Evolutionary conservation across 805 yeast species (phyloP).

Genomic region (Diddensiella transvaalensis): DNA sequence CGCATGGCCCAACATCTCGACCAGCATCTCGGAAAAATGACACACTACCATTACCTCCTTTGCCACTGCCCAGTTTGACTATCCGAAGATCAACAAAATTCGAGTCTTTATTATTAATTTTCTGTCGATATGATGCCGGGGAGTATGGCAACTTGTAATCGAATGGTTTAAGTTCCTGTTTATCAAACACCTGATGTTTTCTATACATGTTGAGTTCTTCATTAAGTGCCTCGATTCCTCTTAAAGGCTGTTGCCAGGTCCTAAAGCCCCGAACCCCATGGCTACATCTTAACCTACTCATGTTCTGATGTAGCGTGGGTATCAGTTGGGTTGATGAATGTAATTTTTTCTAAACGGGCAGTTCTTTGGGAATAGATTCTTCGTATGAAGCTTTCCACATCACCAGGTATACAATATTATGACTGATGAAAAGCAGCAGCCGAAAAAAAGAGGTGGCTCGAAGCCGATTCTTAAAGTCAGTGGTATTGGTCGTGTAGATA

Average conservation of each 20-base stretch:
- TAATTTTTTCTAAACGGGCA: too few species aligned
- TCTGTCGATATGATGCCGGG: constrained; percentile 17
- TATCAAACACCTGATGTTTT: constrained; percentile 12
- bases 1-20: constrained; percentile 86
- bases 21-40: constrained; percentile 87
- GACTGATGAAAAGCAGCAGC: constrained; percentile 9
- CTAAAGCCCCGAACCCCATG: not conserved
- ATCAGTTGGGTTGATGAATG: too few species aligned
- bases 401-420: too few species aligned
- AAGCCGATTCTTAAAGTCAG: constrained; percentile 28
- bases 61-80: constrained; percentile 66
- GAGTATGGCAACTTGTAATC: constrained; percentile 24
- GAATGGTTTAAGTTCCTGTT: not conserved
- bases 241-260: not conserved
- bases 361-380: too few species aligned
- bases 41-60: constrained; percentile 84
- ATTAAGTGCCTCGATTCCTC: constrained; percentile 11
- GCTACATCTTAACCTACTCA: not conserved
- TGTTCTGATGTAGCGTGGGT: too few species aligned
- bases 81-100: constrained; percentile 63
- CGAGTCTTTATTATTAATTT: constrained; percentile 17
- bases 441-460: constrained; percentile 27
- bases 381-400: too few species aligned
- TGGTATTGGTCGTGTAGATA: constrained; percentile 39
- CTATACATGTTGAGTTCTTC: constrained; percentile 8